Evolutionary conservation across 495 filamentous ascomycete species (phyloP).

Genomic region (Oidiodendron maius): DNA sequence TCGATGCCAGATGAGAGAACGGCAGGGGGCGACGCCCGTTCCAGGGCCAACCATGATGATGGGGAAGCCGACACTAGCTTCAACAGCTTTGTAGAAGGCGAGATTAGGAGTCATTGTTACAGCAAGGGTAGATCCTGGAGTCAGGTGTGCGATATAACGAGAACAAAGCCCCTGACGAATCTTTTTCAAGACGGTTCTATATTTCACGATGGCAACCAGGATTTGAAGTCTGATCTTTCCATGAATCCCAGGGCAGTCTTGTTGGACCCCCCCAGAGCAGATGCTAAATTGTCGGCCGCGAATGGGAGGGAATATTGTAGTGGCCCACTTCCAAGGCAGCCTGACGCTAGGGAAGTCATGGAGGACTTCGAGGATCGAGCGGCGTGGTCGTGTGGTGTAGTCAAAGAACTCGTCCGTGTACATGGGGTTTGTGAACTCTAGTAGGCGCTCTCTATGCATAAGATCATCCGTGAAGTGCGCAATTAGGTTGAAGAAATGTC

Average conservation of each 20-base stretch:
- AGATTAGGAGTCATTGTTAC: conserved; percentile 38
- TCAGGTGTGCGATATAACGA: conserved; percentile 67
- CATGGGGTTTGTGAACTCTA: conserved; percentile 71
- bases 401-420: conserved; percentile 90
- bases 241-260: background rate
- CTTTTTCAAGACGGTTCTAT: conserved; percentile 80
- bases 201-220: conserved; percentile 86
- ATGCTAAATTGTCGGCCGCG: conserved; percentile 84
- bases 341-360: conserved; percentile 82
- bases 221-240: conserved; percentile 56
- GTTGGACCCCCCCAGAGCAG: conserved; percentile 56
- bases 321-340: conserved; percentile 68
- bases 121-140: conserved; percentile 46
- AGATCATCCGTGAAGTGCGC: conserved; percentile 65
- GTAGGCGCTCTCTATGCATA: conserved; percentile 71
- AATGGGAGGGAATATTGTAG: conserved; percentile 67
- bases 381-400: conserved; percentile 86
- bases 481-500: conserved; percentile 74
- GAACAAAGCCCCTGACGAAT: conserved; percentile 87
- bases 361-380: conserved; percentile 86
- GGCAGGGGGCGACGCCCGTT: conserved; percentile 86
- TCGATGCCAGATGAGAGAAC: conserved; percentile 71
- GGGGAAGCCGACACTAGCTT: conserved; percentile 29
- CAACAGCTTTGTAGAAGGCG: conserved; percentile 2
- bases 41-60: conserved; percentile 81